Base-by-base conservation (phyloP, 2,329 filamentous ascomycete genomes). In the Chlorencoelia australis region DNA sequence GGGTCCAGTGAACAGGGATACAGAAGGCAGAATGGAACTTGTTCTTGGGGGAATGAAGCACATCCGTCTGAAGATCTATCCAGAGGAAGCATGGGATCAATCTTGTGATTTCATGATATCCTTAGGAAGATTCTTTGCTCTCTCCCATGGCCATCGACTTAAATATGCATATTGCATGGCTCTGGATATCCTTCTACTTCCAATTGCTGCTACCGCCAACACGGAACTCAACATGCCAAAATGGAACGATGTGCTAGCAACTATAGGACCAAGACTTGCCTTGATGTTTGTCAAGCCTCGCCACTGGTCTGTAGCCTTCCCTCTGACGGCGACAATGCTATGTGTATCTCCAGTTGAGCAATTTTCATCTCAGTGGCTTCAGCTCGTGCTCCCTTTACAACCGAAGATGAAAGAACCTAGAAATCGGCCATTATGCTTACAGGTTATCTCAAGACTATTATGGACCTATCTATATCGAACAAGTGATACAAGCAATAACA, bases 161-260 rank as follows among this genome's bases (percentile, higher is more conserved):
- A 98, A 98, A 59, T 82, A 89, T 49, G 85, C 88, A 0, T 98
- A 95, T 55, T 96, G 91, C 56, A 83, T 94, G 52, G 79, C 94
- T 15, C 73, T 98, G 35, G 85, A 94, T 51, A 82, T 83, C 48
- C 68, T 98, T 18, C 64, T 98, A 16, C 71, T 95, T 10, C 86
- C 88, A 1, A 79, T 98, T 33, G 89, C 89, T 10, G 84, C 84
- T 4, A 83, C 78, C 45, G 82, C 85, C 4, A 75, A 73, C 49
- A 78, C 72, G 32, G 83, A 95, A 54, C 71, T 96, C 42, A 79
- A 79, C 36, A 71, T 82, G 45, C 77, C 82, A 1, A 89, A 80
- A 58, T 98, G 91, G 91, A 80, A 76, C 45, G 79, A 91, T 43
- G 87, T 94, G 4, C 66, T 96, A 35, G 75, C 82, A 37, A 73